Evolutionary conservation across 2,329 filamentous ascomycete species (phyloP).

Genomic region (Helotiales sp.): DNA sequence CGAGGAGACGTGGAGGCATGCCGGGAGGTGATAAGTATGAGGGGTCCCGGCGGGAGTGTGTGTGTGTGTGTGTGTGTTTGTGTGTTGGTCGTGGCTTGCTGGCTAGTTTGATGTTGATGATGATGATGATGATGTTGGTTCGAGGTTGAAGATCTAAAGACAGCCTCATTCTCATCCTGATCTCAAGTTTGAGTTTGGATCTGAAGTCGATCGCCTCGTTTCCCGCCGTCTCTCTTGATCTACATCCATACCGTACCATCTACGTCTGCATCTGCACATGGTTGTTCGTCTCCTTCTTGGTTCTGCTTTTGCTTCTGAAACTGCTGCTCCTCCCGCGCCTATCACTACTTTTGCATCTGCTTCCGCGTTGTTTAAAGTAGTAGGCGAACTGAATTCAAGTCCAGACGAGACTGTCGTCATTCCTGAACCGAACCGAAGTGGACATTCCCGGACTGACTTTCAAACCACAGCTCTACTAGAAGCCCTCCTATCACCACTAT

Average conservation of each 20-base stretch:
- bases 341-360: background rate
- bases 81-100: background rate
- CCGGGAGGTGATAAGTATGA: constrained; percentile 1
- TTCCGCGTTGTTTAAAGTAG: background rate
- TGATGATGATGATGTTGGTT: background rate
- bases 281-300: background rate
- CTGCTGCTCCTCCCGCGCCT: background rate
- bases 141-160: background rate
- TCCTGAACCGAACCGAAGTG: background rate
- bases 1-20: background rate
- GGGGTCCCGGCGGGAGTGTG: constrained; percentile 1
- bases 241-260: background rate
- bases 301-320: background rate
- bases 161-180: constrained; percentile 2
- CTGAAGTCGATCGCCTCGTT: background rate
- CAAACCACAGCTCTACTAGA: background rate
- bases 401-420: too few species aligned
- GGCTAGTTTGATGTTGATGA: background rate
- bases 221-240: background rate
- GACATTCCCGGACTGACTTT: background rate
- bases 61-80: too few species aligned
- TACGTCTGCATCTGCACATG: background rate
- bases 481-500: background rate
- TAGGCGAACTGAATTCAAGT: background rate
- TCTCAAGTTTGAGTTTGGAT: background rate